Evolutionary conservation across 805 yeast species (phyloP), one percentile per base, ranked within the genome.

Genomic region (Candida qinlingensis): DNA sequence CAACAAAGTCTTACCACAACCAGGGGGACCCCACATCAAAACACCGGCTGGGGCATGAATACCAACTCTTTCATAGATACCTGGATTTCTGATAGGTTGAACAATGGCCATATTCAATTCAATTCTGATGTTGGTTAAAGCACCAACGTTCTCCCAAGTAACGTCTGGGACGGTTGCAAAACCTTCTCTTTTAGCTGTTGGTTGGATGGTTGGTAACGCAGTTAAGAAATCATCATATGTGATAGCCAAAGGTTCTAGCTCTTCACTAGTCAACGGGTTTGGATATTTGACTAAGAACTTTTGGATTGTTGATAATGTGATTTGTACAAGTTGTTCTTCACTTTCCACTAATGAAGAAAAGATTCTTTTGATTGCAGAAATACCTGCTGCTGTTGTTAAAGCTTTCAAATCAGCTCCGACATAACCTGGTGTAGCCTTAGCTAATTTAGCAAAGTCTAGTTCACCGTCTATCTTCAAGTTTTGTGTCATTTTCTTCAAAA

Each of bases 121-220:
- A 63, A 88, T 83, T 57, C 99, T 76, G 35, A 89, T 83, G 13
- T 79, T 75, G 7, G 79, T 68, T 51, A 94, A 73, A 0, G 98
- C 99, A 54, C 99, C 99, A 35, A 94, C 96, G 62, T 85, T 86
- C 6, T 83, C 78, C 99, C 99, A 94, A 6, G 96, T 82, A 4
- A 94, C 97, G 64, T 94, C 98, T 0, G 99, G 99, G 10, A 94
- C 95, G 0, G 98, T 94, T 0, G 99, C 97, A 68, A 94, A 94
- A 0, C 99, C 99, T 73, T 94, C 99, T 65, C 99, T 83, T 62
- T 91, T 92, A 1, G 97, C 96, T 0, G 97, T 88, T 9, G 99
- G 99, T 69, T 94, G 99, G 41, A 94, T 85, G 0, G 91, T 81
- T 3, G 98, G 97, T 37, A 94, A 68, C 1, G 98, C 98, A 9